A percentile compares a stretch with the other conserved stretches of the same genome.
These are phyloP conservation scores for Quillaja saponaria DNA, from an alignment of 306 rosid genomes.

Conservation along the genomic window DNA sequence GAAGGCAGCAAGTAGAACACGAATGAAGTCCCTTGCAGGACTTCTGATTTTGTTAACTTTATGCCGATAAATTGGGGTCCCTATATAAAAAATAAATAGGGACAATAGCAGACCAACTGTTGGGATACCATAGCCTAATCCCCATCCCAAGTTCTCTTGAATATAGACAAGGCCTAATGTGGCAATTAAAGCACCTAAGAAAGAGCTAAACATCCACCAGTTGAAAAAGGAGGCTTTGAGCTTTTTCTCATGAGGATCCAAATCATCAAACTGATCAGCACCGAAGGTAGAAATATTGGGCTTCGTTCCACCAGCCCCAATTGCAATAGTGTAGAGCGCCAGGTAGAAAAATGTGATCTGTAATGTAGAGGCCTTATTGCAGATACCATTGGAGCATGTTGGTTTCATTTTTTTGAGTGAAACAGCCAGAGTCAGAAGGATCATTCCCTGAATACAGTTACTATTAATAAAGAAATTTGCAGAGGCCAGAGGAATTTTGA, in stretches of 20 bases:
- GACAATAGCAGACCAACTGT: slow-evolving; percentile 74
- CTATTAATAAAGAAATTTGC: not conserved
- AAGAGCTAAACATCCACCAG: slow-evolving; percentile 98
- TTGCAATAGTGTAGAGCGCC: slow-evolving; percentile 81
- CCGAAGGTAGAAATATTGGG: slow-evolving; percentile 96
- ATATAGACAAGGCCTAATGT: slow-evolving; percentile 74
- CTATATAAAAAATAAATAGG: slow-evolving; percentile 51
- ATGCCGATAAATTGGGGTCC: slow-evolving; percentile 85
- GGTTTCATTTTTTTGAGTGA: slow-evolving; percentile 70
- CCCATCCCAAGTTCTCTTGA: slow-evolving; percentile 93
- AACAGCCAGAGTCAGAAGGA: slow-evolving; percentile 57
- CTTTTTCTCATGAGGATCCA: slow-evolving; percentile 67
- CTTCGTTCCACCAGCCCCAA: slow-evolving; percentile 89
- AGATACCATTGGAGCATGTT: slow-evolving; percentile 50
- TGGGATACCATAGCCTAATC: slow-evolving; percentile 83
- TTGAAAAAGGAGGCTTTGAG: slow-evolving; percentile 86
- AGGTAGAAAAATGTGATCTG: slow-evolving; percentile 73
- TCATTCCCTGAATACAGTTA: slow-evolving; percentile 67
- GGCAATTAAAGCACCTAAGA: slow-evolving; percentile 81
- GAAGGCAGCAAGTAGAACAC: slow-evolving; percentile 55
- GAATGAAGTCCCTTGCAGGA: slow-evolving; percentile 62
- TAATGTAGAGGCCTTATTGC: slow-evolving; percentile 70
- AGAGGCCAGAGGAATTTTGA: not conserved
- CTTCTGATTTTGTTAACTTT: slow-evolving; percentile 48
- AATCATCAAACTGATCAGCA: slow-evolving; percentile 93